A percentile compares a stretch with the other conserved stretches of the same genome.
Evolutionary conservation across 2,329 filamentous ascomycete species (phyloP).

Genomic region (Cordyceps cateniannulata): DNA sequence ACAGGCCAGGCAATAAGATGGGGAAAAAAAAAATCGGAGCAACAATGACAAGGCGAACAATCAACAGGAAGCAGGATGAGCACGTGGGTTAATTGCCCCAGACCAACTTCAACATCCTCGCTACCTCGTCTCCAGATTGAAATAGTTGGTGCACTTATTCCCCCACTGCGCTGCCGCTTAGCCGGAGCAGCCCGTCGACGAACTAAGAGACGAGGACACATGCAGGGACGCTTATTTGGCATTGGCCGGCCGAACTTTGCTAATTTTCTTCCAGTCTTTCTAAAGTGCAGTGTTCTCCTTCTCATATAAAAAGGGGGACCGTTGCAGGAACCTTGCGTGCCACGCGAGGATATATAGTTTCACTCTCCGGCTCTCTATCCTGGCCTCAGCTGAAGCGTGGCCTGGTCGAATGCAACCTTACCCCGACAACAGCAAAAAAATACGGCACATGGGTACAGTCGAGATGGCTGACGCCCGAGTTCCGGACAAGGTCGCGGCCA

Average conservation of each 20-base stretch:
- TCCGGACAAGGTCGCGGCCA: slow-evolving; percentile 3
- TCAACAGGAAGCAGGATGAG: background rate
- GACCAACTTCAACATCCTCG: background rate
- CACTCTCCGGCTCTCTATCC: background rate
- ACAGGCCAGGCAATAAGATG: background rate
- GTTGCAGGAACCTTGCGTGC: background rate
- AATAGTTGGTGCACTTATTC: slow-evolving; percentile 6
- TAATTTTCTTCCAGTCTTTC: background rate
- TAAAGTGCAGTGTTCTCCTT: background rate
- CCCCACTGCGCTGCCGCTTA: slow-evolving; percentile 10
- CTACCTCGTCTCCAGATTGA: background rate
- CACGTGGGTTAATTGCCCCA: slow-evolving; percentile 6
- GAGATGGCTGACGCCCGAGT: background rate
- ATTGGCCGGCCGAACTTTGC: background rate
- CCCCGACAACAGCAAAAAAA: background rate
- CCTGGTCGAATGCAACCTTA: background rate
- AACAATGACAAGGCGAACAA: background rate
- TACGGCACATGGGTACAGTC: background rate
- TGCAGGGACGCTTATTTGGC: background rate
- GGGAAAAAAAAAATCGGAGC: background rate
- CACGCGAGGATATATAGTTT: background rate
- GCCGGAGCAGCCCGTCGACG: background rate
- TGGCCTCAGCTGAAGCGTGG: background rate
- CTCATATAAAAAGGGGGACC: slow-evolving; percentile 1
- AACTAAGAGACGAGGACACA: background rate